Evolutionary conservation across 139 green algal species (phyloP), one percentile per base, ranked within the genome.

Genomic region (Mesotaenium endlicherianum): DNA sequence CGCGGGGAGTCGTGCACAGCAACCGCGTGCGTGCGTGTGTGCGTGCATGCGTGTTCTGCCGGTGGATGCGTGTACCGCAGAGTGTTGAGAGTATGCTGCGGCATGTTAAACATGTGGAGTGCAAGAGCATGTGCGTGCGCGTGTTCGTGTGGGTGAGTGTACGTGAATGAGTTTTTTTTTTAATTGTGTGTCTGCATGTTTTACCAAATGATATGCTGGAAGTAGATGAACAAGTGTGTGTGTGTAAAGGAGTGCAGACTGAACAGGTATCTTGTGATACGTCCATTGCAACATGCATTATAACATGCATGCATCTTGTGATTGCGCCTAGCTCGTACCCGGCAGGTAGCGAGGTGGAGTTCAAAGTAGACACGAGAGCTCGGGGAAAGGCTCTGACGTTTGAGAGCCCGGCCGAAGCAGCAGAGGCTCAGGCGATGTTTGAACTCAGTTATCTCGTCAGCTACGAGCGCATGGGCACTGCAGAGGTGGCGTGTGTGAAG

Each of bases 371-470:
- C 75, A 82, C 75, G 2, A 45, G 30, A 53, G 55, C 75, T 26
- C 41, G 8, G 1, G 34, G 57, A 20, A 82, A 82, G 60, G 50
- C 43, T 14, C 47, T 82, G 17, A 38, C 78, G 30, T 30, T 82
- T n/a, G 75, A 82, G 20, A 75, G 39, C 26, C 42, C n/a, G 44
- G 5, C 59, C 0, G 31, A 69, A 39, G 14, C 70, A 20, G 34
- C 38, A 4, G 34, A 41, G 3, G 41, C 42, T 0, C 75, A 82
- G 14, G 75, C 75, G 42, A 43, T 77, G 75, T n/a, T 82, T 41
- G 53, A 76, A n/a, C 20, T 82, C 31, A 14, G 53, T 2, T 82
- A 82, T 76, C 75, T 82, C 2, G 75, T 82, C 39, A 82, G 75
- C 75, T 82, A 82, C 31, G 75, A 82, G 34, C 40, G 75, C 26